A percentile compares a stretch with the other conserved stretches of the same genome.
These are phyloP conservation scores for Penicillium sp. DNA, from an alignment of 2,329 filamentous ascomycete species.

Conservation along the genomic window DNA sequence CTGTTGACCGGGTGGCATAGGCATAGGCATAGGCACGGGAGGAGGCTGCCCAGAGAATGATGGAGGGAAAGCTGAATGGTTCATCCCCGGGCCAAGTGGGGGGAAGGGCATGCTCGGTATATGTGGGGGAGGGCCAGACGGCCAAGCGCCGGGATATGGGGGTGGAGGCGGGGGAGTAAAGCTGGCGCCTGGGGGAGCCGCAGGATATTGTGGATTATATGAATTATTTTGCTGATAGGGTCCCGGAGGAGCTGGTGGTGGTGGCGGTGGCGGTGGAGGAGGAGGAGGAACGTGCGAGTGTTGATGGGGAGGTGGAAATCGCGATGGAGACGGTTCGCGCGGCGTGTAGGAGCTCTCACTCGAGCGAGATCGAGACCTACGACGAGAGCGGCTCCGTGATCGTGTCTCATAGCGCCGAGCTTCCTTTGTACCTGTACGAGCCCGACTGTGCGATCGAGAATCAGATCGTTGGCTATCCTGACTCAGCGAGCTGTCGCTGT, in stretches of 20 bases:
- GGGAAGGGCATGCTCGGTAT: constrained; percentile 30
- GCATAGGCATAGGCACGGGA: constrained; percentile 28
- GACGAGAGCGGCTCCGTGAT: constrained; percentile 34
- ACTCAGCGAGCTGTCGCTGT: constrained; percentile 43
- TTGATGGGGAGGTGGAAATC: constrained; percentile 22
- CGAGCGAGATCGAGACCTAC: constrained; percentile 31
- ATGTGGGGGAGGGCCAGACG: constrained; percentile 38
- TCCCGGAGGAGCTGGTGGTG: neutral
- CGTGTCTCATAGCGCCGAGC: constrained; percentile 29
- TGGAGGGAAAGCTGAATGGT: constrained; percentile 32
- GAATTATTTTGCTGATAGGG: constrained; percentile 9
- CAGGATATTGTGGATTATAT: constrained; percentile 16
- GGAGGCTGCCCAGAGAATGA: constrained; percentile 30
- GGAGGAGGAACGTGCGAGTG: constrained; percentile 10
- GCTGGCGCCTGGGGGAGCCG: constrained; percentile 18
- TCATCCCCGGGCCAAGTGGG: constrained; percentile 23
- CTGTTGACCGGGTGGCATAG: constrained; percentile 30
- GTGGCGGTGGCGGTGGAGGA: neutral
- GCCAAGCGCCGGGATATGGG: constrained; percentile 43
- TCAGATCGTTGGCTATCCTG: constrained; percentile 35
- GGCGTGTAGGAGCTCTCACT: constrained; percentile 41
- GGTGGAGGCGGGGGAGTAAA: constrained; percentile 37
- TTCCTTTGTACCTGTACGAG: constrained; percentile 30
- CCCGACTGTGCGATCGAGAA: constrained; percentile 36
- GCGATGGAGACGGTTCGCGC: constrained; percentile 24